Conservation (phyloP, 441 rosid genomes). For the Adansonia gregorii region DNA sequence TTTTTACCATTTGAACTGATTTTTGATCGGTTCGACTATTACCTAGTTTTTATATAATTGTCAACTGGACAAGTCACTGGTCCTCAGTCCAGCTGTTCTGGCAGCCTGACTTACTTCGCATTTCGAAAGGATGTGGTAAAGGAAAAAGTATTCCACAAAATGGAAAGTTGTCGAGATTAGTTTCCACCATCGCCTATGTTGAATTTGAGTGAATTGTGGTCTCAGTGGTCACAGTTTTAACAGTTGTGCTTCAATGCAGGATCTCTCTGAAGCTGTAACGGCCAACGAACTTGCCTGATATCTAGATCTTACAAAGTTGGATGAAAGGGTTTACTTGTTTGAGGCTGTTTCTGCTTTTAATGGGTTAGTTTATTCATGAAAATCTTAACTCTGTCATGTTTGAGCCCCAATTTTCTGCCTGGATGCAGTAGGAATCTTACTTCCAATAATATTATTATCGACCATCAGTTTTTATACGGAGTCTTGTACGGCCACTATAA, state of each 20-base stretch:
- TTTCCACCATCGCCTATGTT: no score
- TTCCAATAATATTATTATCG: background rate
- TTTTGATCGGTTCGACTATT: no score
- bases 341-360: slow-evolving; percentile 90
- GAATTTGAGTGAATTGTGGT: no score
- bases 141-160: background rate
- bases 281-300: slow-evolving; percentile 79
- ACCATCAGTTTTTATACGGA: background rate
- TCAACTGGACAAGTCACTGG: no score
- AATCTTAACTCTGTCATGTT: background rate
- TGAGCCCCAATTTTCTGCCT: slow-evolving; percentile 12
- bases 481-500: background rate
- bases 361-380: slow-evolving; percentile 49
- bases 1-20: no score
- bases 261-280: slow-evolving; percentile 79
- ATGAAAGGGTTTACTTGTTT: slow-evolving; percentile 82
- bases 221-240: slow-evolving; percentile 7
- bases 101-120: background rate
- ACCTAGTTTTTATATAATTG: no score
- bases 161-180: background rate
- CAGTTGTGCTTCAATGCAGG: slow-evolving; percentile 47
- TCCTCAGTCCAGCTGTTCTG: no score
- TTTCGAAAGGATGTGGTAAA: background rate
- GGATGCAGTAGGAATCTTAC: background rate
- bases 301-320: slow-evolving; percentile 87